These are phyloP conservation scores for Danielia oregonensis DNA, from an alignment of 805 yeast genomes.

Conservation along the genomic window DNA sequence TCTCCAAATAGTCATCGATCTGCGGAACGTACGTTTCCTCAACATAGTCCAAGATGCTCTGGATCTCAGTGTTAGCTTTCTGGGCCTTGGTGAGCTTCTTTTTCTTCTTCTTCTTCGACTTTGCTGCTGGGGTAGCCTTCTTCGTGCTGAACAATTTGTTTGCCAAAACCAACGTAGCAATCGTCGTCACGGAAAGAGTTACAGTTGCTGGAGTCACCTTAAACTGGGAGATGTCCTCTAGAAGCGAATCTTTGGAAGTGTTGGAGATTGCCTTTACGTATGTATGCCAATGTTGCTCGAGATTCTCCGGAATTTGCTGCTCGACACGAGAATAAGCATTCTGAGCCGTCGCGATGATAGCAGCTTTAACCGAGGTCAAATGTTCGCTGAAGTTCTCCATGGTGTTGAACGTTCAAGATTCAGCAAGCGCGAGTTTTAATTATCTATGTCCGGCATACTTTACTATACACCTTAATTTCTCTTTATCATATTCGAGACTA, in stretches of 20 bases:
- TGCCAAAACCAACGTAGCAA: conserved; percentile 26
- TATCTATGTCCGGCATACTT: neutral
- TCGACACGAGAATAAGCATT: conserved; percentile 1
- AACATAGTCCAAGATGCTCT: conserved; percentile 35
- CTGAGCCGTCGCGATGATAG: conserved; percentile 4
- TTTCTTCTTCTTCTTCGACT: conserved; percentile 21
- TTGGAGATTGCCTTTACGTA: conserved; percentile 12
- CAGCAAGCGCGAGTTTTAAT: no score
- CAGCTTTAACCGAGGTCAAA: conserved; percentile 6
- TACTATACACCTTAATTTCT: no score
- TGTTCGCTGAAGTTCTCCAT: conserved; percentile 7
- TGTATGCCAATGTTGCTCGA: conserved; percentile 2
- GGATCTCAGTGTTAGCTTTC: conserved; percentile 37
- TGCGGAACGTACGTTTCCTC: conserved; percentile 37
- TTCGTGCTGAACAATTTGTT: conserved; percentile 13
- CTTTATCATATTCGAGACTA: no score
- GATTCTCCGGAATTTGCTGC: conserved; percentile 2
- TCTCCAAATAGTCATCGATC: conserved; percentile 13
- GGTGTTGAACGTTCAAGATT: neutral
- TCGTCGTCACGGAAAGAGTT: conserved; percentile 26
- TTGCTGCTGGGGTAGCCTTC: conserved; percentile 1
- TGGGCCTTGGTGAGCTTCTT: conserved; percentile 39
- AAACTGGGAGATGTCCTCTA: conserved; percentile 27
- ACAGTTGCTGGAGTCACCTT: conserved; percentile 33
- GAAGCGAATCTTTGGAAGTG: conserved; percentile 20